A percentile compares a stretch with the other conserved stretches of the same genome.
Evolutionary conservation across 495 filamentous ascomycete species (phyloP).

Genomic region (Podospora australis): DNA sequence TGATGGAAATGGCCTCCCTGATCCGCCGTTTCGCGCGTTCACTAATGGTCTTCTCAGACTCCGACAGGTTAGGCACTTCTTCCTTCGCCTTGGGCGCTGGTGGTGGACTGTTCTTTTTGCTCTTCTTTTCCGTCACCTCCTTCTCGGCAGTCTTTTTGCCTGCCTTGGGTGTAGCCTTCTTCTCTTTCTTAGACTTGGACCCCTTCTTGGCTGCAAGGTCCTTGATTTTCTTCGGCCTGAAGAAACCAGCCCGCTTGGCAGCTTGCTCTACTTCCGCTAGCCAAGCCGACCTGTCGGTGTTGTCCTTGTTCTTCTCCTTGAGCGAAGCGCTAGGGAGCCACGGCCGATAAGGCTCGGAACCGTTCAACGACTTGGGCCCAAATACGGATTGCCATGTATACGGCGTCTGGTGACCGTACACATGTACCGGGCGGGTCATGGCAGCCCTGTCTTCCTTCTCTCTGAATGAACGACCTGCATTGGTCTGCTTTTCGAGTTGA

Average conservation of each 20-base stretch:
- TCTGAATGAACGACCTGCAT: conserved; percentile 22
- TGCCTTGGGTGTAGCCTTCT: no score
- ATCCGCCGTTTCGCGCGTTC: no score
- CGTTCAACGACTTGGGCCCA: conserved; percentile 1
- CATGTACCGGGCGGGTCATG: conserved; percentile 21
- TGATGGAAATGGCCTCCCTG: no score
- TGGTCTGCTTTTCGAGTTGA: conserved; percentile 21
- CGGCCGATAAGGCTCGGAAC: not conserved
- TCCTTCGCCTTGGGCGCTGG: no score
- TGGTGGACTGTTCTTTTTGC: no score
- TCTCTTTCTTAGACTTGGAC: no score
- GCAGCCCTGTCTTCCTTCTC: conserved; percentile 12
- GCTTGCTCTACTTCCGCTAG: not conserved
- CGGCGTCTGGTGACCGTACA: conserved; percentile 23
- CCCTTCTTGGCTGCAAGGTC: no score
- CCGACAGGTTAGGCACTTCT: no score
- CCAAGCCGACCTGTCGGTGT: not conserved
- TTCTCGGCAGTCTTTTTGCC: no score
- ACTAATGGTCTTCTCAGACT: no score
- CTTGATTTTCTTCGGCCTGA: not conserved
- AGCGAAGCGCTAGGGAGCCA: not conserved
- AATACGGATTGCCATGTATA: conserved; percentile 26
- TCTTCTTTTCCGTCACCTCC: no score
- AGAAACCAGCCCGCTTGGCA: not conserved
- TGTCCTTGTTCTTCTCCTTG: not conserved